These are phyloP conservation scores for Chaetomium strumarium DNA, from an alignment of 2,329 filamentous ascomycete genomes.

Conservation along the genomic window DNA sequence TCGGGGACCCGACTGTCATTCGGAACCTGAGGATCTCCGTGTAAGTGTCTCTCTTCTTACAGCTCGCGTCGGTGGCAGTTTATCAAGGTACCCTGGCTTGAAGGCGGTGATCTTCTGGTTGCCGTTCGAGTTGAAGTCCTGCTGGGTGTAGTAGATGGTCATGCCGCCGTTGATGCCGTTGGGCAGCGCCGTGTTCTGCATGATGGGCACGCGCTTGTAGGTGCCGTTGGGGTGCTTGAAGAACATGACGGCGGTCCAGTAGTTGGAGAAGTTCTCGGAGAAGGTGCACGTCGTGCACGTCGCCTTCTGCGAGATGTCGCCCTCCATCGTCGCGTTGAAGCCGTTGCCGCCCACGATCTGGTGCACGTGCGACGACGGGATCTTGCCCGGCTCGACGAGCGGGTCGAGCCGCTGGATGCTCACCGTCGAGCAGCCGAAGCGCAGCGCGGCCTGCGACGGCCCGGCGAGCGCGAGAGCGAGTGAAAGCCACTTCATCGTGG, in stretches of 20 bases:
- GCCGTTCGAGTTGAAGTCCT: conserved; percentile 31
- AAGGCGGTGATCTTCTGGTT: conserved; percentile 37
- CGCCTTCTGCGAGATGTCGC: conserved; percentile 19
- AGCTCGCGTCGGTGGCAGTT: too few species aligned
- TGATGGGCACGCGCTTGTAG: conserved; percentile 24
- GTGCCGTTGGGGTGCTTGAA: conserved; percentile 26
- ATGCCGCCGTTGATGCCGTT: conserved; percentile 21
- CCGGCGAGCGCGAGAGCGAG: conserved; percentile 18
- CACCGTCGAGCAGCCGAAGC: conserved; percentile 16
- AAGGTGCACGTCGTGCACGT: conserved; percentile 27
- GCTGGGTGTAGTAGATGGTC: conserved; percentile 24
- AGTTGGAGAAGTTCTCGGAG: conserved; percentile 27
- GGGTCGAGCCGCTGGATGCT: conserved; percentile 20
- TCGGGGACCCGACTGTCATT: conserved; percentile 29
- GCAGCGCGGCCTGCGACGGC: conserved; percentile 24
- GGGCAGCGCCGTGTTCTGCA: conserved; percentile 20
- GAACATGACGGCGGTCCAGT: conserved; percentile 28
- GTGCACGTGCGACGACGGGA: conserved; percentile 23
- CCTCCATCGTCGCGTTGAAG: conserved; percentile 23
- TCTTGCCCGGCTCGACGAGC: conserved; percentile 22
- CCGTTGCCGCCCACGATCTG: conserved; percentile 26
- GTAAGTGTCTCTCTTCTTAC: not conserved
- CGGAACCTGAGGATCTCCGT: not conserved
- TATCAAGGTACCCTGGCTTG: conserved; percentile 28
- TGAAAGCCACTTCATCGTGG: conserved; percentile 23